Base-by-base conservation (phyloP, 1,284 basidiomycete species). In the Sporisorium iseilematis-ciliati region DNA sequence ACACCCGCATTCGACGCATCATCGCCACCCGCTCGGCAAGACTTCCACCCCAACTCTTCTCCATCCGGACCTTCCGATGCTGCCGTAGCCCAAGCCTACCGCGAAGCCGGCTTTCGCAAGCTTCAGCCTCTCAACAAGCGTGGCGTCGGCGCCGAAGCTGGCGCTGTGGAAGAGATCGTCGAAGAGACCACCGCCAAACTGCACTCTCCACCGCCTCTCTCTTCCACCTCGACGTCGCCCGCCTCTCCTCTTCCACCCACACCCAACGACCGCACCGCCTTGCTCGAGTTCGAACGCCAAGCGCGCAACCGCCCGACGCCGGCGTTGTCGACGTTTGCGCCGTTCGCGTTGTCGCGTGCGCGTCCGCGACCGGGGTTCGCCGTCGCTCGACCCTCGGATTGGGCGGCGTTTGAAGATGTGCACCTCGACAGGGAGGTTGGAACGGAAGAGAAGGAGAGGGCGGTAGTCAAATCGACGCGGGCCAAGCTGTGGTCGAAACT, bases 81-180 rank as follows among this genome's bases (percentile, higher is more conserved):
- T 35, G 33, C 43, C 14, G 20, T 1, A 12, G n/a, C 23, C 7
- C 7, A 23, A 18, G 6, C 25, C 4, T 35, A 45, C 31, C 11
- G 42, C 31, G 18, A 18, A 3, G 11, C 45, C 7, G 31, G 11
- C 14, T 21, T 29, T 23, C 23, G 11, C 4, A 25, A 14, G 41
- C 56, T 35, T 11, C 35, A 14, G 41, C 56, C 25, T 11, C 35
- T 57, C 10, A 20, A 40, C 45, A 57, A 57, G 33, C 56, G 56
- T 20, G 46, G 56, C 31, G 14, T 49, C 10, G 7, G 33, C 16
- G 1, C 12, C 31, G 35, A 38, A 23, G 46, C 46, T 26, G 7
- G 7, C 11, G 33, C 33, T 2, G 18, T 49, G 4, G 46, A 50
- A n/a, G 50, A 52, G 23, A 53, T 65, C 14, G 43, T 58, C 20